Conservation (phyloP, 1,139 yeast genomes). For the Magnusiomyces suaveolens region DNA sequence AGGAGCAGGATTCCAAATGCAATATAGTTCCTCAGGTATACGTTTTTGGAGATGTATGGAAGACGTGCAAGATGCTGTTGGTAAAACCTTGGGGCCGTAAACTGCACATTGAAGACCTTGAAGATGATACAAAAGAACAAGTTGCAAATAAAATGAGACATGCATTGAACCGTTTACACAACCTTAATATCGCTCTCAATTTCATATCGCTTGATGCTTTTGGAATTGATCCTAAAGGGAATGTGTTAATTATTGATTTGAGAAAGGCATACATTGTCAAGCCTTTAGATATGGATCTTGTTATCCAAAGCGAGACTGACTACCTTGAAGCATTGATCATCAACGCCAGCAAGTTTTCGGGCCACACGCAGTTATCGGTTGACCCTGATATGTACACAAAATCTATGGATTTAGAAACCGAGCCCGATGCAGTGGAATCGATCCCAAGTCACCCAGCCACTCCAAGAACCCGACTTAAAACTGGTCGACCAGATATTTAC, state of each 20-base stretch:
- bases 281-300: background rate
- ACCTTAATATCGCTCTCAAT: background rate
- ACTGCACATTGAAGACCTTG: slow-evolving; percentile 6
- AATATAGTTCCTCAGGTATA: slow-evolving; percentile 8
- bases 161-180: slow-evolving; percentile 3
- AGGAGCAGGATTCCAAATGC: background rate
- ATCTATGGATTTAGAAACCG: background rate
- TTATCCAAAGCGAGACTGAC: background rate
- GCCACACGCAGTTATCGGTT: background rate
- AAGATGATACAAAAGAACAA: background rate
- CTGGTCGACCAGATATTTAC: background rate
- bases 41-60: slow-evolving; percentile 13
- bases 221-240: slow-evolving; percentile 17
- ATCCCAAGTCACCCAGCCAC: background rate
- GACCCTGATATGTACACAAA: background rate
- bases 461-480: background rate
- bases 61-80: slow-evolving; percentile 12
- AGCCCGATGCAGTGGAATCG: background rate
- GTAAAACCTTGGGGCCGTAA: slow-evolving; percentile 14
- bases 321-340: background rate
- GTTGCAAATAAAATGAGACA: background rate
- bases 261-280: slow-evolving; percentile 3
- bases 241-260: slow-evolving; percentile 10
- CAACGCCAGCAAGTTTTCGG: background rate
- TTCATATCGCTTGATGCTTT: slow-evolving; percentile 12